Conservation (phyloP, 1,139 yeast species). For the Debaryomyces subglobosus region DNA sequence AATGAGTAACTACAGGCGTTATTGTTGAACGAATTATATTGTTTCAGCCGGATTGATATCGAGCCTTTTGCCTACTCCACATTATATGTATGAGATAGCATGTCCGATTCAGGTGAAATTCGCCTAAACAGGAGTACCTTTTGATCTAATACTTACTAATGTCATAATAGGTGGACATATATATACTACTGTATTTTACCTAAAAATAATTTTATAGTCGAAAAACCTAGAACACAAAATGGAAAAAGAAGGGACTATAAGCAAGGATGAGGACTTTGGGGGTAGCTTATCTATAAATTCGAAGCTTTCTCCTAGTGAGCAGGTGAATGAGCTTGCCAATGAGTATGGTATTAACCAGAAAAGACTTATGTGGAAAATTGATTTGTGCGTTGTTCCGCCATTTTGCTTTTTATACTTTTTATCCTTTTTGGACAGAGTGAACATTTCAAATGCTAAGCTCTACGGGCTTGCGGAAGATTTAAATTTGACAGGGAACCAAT, state of each 20-base stretch:
- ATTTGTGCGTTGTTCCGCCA: slow-evolving; percentile 68
- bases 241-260: slow-evolving; percentile 1
- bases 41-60: neutral
- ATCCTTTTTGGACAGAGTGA: slow-evolving; percentile 72
- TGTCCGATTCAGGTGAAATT: slow-evolving; percentile 3
- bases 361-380: slow-evolving; percentile 64
- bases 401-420: slow-evolving; percentile 69
- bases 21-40: neutral
- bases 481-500: slow-evolving; percentile 57
- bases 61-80: neutral
- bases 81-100: neutral
- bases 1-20: neutral
- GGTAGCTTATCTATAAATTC: neutral
- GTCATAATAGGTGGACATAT: neutral
- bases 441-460: slow-evolving; percentile 72
- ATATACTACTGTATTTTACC: neutral
- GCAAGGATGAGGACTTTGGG: neutral
- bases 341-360: slow-evolving; percentile 42
- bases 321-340: slow-evolving; percentile 32
- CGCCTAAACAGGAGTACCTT: neutral
- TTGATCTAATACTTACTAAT: neutral
- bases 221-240: neutral
- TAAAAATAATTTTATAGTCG: neutral
- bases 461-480: slow-evolving; percentile 63
- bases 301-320: slow-evolving; percentile 17